Conservation (phyloP, 345 rosid genomes). For the Moricandia moricandioides region DNA sequence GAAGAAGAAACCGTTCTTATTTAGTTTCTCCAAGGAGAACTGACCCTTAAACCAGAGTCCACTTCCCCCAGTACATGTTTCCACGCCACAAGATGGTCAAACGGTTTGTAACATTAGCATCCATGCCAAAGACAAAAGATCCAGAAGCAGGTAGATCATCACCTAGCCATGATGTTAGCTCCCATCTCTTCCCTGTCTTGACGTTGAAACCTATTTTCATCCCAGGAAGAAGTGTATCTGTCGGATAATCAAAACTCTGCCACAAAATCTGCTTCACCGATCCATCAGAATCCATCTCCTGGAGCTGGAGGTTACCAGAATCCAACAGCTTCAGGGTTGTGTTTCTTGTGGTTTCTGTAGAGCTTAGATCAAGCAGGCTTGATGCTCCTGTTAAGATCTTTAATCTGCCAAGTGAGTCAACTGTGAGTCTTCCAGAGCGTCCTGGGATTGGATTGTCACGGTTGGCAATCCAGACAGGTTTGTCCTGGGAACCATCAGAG, state of each 20-base stretch:
- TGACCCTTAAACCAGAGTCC: background rate
- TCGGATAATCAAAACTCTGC: slow-evolving; percentile 49
- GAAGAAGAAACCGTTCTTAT: background rate
- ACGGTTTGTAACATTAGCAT: slow-evolving; percentile 18
- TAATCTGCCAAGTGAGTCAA: slow-evolving; percentile 36
- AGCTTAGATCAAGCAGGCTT: slow-evolving; percentile 17
- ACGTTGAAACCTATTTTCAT: slow-evolving; percentile 44
- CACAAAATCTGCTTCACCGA: slow-evolving; percentile 29
- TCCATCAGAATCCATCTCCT: slow-evolving; percentile 33
- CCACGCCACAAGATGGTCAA: background rate
- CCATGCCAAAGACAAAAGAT: slow-evolving; percentile 27
- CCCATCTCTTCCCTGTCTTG: slow-evolving; percentile 29
- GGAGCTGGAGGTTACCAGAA: slow-evolving; percentile 41
- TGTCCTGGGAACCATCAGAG: background rate
- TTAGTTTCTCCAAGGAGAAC: background rate
- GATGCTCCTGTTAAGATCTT: slow-evolving; percentile 19
- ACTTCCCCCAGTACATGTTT: background rate
- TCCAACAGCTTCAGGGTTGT: slow-evolving; percentile 36
- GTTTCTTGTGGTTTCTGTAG: slow-evolving; percentile 15
- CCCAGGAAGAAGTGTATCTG: slow-evolving; percentile 42
- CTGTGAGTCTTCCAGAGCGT: slow-evolving; percentile 25
- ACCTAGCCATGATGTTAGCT: slow-evolving; percentile 1
- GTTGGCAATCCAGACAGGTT: slow-evolving; percentile 40
- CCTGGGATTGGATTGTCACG: slow-evolving; percentile 15
- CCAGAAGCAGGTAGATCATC: slow-evolving; percentile 22